A percentile compares a stretch with the other conserved stretches of the same genome.
phyloP scores from a whole-genome alignment of 331 rosid genomes.

The Malus hybrid region DNA sequence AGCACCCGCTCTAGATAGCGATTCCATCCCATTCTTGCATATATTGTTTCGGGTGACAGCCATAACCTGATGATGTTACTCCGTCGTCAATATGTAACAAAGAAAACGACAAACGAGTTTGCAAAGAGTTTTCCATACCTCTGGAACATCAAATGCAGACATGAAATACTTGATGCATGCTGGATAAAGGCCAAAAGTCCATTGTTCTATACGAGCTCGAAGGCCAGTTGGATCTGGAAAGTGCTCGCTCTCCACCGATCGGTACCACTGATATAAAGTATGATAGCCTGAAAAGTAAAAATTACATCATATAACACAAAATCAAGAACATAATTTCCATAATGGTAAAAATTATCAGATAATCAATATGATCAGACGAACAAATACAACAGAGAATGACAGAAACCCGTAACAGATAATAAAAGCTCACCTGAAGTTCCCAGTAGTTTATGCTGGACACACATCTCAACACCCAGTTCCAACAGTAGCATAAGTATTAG shows the following conservation, averaged over 20 bases:
- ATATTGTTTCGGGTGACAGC: conserved; percentile 84
- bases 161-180: conserved; percentile 93
- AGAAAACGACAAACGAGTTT: background rate
- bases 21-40: conserved; percentile 78
- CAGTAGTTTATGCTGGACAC: conserved; percentile 70
- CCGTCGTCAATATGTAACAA: background rate
- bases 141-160: conserved; percentile 98
- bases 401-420: conserved; percentile 9
- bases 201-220: conserved; percentile 87
- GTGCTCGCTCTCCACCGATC: conserved; percentile 77
- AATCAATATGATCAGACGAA: background rate
- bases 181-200: conserved; percentile 96
- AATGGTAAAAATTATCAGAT: background rate
- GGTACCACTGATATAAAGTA: conserved; percentile 85
- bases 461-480: conserved; percentile 86
- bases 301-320: background rate
- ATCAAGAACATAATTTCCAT: background rate
- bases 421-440: conserved; percentile 74
- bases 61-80: conserved; percentile 64
- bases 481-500: conserved; percentile 84
- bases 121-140: conserved; percentile 43
- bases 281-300: conserved; percentile 65
- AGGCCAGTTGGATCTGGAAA: conserved; percentile 98
- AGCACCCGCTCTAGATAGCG: conserved; percentile 77
- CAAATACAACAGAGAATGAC: background rate